These are phyloP conservation scores for Pichia rugopelliculosa DNA, from an alignment of 805 yeast genomes.

Conservation along the genomic window DNA sequence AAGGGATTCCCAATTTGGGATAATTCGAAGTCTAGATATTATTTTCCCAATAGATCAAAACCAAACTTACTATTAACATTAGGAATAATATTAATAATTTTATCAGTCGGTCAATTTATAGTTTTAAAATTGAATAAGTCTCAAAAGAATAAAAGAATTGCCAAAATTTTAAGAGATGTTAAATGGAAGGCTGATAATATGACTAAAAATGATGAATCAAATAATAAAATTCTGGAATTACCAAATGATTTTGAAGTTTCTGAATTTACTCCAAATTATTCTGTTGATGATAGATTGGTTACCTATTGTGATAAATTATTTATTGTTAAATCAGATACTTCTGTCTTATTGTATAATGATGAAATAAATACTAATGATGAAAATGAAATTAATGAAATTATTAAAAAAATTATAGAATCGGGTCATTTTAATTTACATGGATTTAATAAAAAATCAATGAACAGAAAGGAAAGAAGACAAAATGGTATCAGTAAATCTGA, in stretches of 20 bases:
- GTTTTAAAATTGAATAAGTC: constrained; percentile 10
- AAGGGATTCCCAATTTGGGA: constrained; percentile 83
- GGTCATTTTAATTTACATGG: constrained; percentile 13
- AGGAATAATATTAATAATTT: constrained; percentile 5
- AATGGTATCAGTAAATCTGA: neutral
- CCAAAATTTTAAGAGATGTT: constrained; percentile 13
- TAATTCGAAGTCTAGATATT: constrained; percentile 5
- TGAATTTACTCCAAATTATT: constrained; percentile 1
- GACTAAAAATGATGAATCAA: neutral
- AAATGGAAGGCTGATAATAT: constrained; percentile 14
- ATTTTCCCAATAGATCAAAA: constrained; percentile 13
- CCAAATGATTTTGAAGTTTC: constrained; percentile 9
- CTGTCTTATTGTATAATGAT: constrained; percentile 11
- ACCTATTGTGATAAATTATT: constrained; percentile 14
- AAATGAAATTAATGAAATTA: constrained; percentile 6
- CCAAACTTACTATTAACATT: constrained; percentile 8
- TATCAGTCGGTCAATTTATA: constrained; percentile 9
- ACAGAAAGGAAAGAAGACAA: constrained; percentile 13
- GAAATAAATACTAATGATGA: constrained; percentile 9
- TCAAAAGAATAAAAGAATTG: constrained; percentile 13
- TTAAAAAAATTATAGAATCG: constrained; percentile 9
- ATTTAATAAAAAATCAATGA: constrained; percentile 9
- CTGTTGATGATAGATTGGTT: constrained; percentile 13
- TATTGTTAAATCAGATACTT: constrained; percentile 15
- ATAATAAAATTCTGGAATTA: constrained; percentile 11